Percentiles rank a stretch among this genome's conserved stretches.
phyloP scores from a whole-genome alignment of 2,329 filamentous ascomycete genomes.

The Microcera coccophila region DNA sequence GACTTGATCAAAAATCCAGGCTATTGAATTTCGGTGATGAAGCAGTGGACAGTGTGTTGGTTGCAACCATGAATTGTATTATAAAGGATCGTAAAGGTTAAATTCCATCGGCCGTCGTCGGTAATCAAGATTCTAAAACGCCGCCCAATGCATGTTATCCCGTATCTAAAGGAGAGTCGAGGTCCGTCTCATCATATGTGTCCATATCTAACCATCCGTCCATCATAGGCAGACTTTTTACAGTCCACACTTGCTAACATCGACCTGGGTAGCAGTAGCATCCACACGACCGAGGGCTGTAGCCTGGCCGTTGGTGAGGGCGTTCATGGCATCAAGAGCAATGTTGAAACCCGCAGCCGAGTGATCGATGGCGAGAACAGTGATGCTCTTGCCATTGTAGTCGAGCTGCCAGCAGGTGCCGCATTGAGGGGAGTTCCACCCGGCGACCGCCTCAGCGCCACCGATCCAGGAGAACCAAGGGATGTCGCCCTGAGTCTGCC shows the following conservation, averaged over 20 bases:
- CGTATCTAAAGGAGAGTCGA: no score
- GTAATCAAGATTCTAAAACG: no score
- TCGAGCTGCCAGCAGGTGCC: constrained; percentile 56
- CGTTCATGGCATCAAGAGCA: constrained; percentile 52
- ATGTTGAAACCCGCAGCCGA: constrained; percentile 52
- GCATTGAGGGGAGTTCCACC: constrained; percentile 56
- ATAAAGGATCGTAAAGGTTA: no score
- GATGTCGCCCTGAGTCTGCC: constrained; percentile 51
- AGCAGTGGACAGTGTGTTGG: no score
- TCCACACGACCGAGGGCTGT: constrained; percentile 49
- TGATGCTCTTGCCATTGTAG: constrained; percentile 49
- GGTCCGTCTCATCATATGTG: no score
- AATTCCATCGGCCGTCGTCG: no score
- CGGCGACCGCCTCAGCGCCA: constrained; percentile 47
- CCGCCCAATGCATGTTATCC: no score
- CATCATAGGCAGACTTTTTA: constrained; percentile 16
- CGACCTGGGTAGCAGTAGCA: constrained; percentile 45
- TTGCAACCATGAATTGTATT: no score
- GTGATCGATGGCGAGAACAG: constrained; percentile 55
- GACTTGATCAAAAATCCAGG: no score
- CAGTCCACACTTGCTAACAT: constrained; percentile 41
- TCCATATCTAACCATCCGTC: no score
- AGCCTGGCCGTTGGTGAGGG: constrained; percentile 50
- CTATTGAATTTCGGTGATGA: no score
- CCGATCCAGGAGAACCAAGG: constrained; percentile 54